A percentile compares a stretch with the other conserved stretches of the same genome.
Evolutionary conservation across 768 basidiomycete genomes (phyloP).

Genomic region (Kwoniella mangroviensis): DNA sequence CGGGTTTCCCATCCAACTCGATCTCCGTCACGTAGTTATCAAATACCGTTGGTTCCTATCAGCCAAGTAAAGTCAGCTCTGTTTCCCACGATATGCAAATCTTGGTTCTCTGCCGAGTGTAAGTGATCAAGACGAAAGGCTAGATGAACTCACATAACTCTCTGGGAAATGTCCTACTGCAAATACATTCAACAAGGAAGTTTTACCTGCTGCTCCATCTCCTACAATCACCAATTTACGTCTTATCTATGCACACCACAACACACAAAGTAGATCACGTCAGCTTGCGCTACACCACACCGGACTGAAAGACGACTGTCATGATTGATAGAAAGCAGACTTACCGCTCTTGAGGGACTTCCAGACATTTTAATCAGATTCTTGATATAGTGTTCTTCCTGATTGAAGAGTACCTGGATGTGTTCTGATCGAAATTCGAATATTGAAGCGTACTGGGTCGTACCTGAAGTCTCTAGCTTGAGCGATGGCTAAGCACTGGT

Average conservation of each 20-base stretch:
- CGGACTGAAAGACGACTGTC: not conserved
- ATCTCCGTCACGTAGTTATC: constrained; percentile 99
- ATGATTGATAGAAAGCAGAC: not conserved
- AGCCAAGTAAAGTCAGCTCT: constrained; percentile 7
- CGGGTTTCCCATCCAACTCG: constrained; percentile 92
- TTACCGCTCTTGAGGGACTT: constrained; percentile 29
- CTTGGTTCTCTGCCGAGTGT: not conserved
- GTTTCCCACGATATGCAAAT: not conserved
- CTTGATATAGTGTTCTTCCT: not conserved
- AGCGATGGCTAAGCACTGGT: too few species aligned
- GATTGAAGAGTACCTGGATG: too few species aligned
- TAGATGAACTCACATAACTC: constrained; percentile 31
- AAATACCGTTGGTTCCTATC: constrained; percentile 75
- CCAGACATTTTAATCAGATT: constrained; percentile 16
- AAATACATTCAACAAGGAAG: constrained; percentile 51
- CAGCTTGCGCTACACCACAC: constrained; percentile 4
- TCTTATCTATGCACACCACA: constrained; percentile 67
- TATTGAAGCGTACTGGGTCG: not conserved
- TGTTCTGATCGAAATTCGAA: too few species aligned
- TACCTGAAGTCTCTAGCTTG: not conserved
- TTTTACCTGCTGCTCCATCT: constrained; percentile 96
- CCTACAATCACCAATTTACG: constrained; percentile 90
- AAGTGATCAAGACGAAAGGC: too few species aligned
- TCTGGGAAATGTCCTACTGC: constrained; percentile 57
- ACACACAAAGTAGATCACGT: not conserved